These are phyloP conservation scores for Stemphylium lycopersici DNA, from an alignment of 2,329 filamentous ascomycete species.

Conservation along the genomic window DNA sequence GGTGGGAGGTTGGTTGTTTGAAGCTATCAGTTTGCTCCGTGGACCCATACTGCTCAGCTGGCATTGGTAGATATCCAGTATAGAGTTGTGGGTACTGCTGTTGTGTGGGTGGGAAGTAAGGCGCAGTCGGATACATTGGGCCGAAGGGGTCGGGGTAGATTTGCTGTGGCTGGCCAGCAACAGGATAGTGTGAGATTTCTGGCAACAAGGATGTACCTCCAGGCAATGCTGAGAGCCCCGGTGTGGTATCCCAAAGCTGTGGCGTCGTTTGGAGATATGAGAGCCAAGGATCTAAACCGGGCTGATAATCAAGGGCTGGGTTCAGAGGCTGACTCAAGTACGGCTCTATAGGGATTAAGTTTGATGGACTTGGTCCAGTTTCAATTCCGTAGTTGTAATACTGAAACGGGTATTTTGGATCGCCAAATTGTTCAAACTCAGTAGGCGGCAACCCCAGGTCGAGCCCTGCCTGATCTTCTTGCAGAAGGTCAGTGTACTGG, in stretches of 20 bases:
- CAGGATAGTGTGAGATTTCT: background rate
- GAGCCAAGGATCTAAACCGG: background rate
- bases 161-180: background rate
- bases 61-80: conserved; percentile 3
- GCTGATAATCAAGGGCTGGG: background rate
- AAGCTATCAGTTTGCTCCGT: background rate
- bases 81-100: conserved; percentile 1
- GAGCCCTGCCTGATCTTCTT: background rate
- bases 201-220: background rate
- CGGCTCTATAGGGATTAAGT: background rate
- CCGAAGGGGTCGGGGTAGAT: conserved; percentile 10
- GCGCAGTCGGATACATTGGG: background rate
- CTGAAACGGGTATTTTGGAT: background rate
- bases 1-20: background rate
- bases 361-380: background rate
- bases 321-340: background rate
- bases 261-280: background rate
- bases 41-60: background rate
- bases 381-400: background rate
- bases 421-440: background rate
- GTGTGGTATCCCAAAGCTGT: conserved; percentile 1
- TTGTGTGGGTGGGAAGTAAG: conserved; percentile 5
- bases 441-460: background rate
- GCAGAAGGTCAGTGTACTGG: background rate
- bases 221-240: conserved; percentile 13